Conservation (phyloP, 2,329 filamentous ascomycete genomes). For the Ambrosiella xylebori region DNA sequence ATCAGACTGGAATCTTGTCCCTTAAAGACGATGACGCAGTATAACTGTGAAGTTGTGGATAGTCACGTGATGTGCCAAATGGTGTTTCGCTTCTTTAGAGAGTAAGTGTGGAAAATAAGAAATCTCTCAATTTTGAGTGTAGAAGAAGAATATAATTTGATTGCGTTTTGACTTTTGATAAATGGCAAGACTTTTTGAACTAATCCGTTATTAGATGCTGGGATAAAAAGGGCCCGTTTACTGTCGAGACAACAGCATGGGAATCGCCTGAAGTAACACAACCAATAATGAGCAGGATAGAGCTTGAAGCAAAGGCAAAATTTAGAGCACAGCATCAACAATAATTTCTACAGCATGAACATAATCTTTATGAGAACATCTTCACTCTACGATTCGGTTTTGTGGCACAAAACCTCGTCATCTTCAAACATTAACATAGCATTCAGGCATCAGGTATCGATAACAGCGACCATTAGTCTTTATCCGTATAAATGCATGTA, state of each 20-base stretch:
- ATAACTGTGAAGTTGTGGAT: slow-evolving; percentile 36
- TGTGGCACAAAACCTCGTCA: too few species aligned
- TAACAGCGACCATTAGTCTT: not conserved
- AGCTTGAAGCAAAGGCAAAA: slow-evolving; percentile 7
- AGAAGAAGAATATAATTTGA: not conserved
- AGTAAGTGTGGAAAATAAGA: slow-evolving; percentile 24
- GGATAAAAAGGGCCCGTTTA: slow-evolving; percentile 39
- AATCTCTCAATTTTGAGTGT: not conserved
- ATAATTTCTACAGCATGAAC: not conserved
- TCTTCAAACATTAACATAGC: too few species aligned
- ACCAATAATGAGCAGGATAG: slow-evolving; percentile 12
- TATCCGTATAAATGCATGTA: slow-evolving; percentile 2
- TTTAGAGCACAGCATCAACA: slow-evolving; percentile 3
- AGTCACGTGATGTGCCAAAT: slow-evolving; percentile 37
- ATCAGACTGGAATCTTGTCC: slow-evolving; percentile 39
- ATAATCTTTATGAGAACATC: not conserved
- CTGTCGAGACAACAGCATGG: slow-evolving; percentile 48
- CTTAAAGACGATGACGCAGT: slow-evolving; percentile 42
- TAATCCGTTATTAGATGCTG: slow-evolving; percentile 30
- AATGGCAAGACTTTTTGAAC: not conserved
- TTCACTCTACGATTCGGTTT: too few species aligned
- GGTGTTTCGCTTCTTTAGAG: slow-evolving; percentile 41
- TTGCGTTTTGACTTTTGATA: not conserved
- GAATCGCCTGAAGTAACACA: slow-evolving; percentile 23
- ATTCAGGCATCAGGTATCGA: too few species aligned